Base-by-base conservation (phyloP, 1,139 yeast genomes). In the Meyerozyma athensensis region DNA sequence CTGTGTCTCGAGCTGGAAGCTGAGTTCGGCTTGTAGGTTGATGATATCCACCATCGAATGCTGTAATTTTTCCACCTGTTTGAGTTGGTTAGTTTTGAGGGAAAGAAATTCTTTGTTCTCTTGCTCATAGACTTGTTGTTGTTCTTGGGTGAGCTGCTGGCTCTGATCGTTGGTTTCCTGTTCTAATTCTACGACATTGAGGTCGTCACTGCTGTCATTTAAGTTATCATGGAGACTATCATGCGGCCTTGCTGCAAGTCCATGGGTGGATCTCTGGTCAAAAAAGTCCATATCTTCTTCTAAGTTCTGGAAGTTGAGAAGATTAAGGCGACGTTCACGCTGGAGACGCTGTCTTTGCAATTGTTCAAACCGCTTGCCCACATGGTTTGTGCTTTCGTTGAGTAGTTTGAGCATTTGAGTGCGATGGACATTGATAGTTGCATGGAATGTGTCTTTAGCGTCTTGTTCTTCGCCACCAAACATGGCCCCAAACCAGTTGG, bases 41-140 rank as follows among this genome's bases (percentile, higher is more conserved):
- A 92, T 76, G 36, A 92, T 84, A 53, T 89, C 97, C 38, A 81
- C 62, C 65, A 90, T 80, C 2, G 95, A 79, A 42, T 71, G 72
- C 54, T 89, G 94, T n/a, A 92, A 77, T 43, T 73, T 67, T 45
- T 77, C 79, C 8, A 80, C 85, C 46, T 79, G 78, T 39, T 78
- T 75, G 33, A 90, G 62, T 47, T 89, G 95, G 36, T 79, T 79
- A 13, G 75, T 63, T 49, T 84, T 83, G 39, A 75, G 56, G 38
- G 71, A 64, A 13, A 89, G 57, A 24, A 90, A 66, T 39, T 79
- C 81, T 43, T 77, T 72, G 56, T 86, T 92, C 54, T 92, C 97
- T 10, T 65, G 60, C 46, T 83, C 81, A 19, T 89, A 66, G 42
- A 79, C 72, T 52, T 81, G 86, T 23, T 85, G 51, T 54, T 86